Conservation (phyloP, 495 filamentous ascomycete genomes). For the Hypoxylon cercidicola region DNA sequence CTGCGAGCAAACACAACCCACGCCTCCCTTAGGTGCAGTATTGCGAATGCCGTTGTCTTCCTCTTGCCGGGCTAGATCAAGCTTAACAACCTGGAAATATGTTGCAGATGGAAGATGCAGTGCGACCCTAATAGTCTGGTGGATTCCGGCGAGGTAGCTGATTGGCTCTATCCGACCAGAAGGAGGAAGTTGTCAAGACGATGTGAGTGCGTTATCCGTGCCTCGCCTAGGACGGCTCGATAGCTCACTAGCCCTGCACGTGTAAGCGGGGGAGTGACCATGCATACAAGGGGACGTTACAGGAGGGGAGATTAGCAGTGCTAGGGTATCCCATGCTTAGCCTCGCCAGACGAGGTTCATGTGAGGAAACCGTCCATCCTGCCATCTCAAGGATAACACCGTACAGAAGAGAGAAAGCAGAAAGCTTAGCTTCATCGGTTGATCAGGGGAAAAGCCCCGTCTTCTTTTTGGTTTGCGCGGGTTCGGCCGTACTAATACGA, state of each 20-base stretch:
- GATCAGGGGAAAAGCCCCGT: conserved; percentile 21
- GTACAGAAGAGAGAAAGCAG: conserved; percentile 15
- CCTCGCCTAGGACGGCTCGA: conserved; percentile 12
- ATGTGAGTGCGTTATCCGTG: conserved; percentile 17
- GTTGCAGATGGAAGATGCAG: conserved; percentile 31
- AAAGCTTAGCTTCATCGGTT: conserved; percentile 10
- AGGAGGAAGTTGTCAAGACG: conserved; percentile 22
- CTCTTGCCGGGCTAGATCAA: conserved; percentile 7
- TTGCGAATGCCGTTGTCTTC: conserved; percentile 1
- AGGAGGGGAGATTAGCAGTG: conserved; percentile 37
- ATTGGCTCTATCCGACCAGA: conserved; percentile 14
- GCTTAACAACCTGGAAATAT: conserved; percentile 29
- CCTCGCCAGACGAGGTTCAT: conserved; percentile 22
- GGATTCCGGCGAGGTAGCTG: conserved; percentile 20
- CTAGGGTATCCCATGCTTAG: conserved; percentile 35
- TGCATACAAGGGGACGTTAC: conserved; percentile 37
- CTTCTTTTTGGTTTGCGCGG: conserved; percentile 10
- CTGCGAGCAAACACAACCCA: conserved; percentile 1
- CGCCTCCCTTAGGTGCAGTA: conserved; percentile 6
- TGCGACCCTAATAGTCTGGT: conserved; percentile 39
- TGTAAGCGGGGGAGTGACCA: conserved; percentile 32
- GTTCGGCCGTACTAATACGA: conserved; percentile 17
- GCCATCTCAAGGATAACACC: conserved; percentile 11
- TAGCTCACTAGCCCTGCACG: conserved; percentile 23
- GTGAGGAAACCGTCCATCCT: conserved; percentile 20